Percentiles rank a stretch among this genome's conserved stretches.
These are phyloP conservation scores for Alternaria burnsii DNA, from an alignment of 2,329 filamentous ascomycete species.

Conservation along the genomic window DNA sequence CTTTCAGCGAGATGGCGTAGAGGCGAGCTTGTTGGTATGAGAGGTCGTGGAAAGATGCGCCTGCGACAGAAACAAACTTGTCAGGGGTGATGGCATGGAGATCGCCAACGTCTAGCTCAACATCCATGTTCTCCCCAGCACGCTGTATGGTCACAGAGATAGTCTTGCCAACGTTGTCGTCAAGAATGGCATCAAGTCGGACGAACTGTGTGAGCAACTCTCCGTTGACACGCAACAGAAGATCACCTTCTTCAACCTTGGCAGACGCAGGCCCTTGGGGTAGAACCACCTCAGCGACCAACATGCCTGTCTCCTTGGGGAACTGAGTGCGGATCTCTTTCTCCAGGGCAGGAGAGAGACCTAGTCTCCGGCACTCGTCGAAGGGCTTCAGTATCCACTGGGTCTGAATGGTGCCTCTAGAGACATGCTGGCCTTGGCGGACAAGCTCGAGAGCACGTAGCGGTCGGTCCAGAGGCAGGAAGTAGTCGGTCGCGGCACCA, in stretches of 20 bases:
- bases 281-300: constrained; percentile 93
- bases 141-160: constrained; percentile 85
- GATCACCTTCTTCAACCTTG: constrained; percentile 92
- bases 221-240: constrained; percentile 91
- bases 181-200: constrained; percentile 87
- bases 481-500: constrained; percentile 96
- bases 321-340: constrained; percentile 82
- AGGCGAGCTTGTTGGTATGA: constrained; percentile 98
- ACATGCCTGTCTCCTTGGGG: constrained; percentile 93
- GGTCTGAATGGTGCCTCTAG: constrained; percentile 96
- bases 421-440: constrained; percentile 75
- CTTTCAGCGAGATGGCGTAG: constrained; percentile 87
- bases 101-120: constrained; percentile 85
- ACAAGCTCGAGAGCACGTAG: constrained; percentile 87
- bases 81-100: constrained; percentile 95
- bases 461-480: constrained; percentile 90
- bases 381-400: constrained; percentile 98
- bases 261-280: constrained; percentile 86
- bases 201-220: constrained; percentile 94
- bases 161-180: constrained; percentile 82
- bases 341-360: constrained; percentile 86
- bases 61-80: constrained; percentile 92
- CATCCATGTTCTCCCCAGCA: constrained; percentile 85
- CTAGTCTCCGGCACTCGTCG: constrained; percentile 91
- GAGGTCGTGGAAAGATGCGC: constrained; percentile 92